Evolutionary conservation across 1,139 yeast genomes (phyloP).

Genomic region (Komagataea norvegica): DNA sequence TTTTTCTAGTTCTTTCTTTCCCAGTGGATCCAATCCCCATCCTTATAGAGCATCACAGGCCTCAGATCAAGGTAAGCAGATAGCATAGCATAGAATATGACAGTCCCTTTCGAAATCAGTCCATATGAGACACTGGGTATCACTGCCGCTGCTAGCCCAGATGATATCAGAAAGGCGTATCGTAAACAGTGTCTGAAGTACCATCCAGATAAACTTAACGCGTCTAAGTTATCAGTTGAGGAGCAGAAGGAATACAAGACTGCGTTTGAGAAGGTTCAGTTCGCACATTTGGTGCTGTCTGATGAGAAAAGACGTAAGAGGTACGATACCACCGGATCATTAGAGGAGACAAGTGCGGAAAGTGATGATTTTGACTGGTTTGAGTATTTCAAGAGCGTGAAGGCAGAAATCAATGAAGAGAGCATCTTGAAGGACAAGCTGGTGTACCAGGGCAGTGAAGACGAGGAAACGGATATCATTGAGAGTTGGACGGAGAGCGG

Average conservation of each 20-base stretch:
- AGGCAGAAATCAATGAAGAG: slow-evolving; percentile 62
- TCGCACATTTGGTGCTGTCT: slow-evolving; percentile 66
- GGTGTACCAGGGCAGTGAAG: slow-evolving; percentile 60
- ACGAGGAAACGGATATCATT: slow-evolving; percentile 63
- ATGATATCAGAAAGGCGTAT: slow-evolving; percentile 66
- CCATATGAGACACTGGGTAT: slow-evolving; percentile 61
- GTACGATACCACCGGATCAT: slow-evolving; percentile 66
- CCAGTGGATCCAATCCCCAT: too few species aligned
- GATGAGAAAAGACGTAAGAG: slow-evolving; percentile 52
- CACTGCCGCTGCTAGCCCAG: slow-evolving; percentile 37
- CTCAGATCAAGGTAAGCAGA: too few species aligned
- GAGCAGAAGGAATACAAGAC: slow-evolving; percentile 35
- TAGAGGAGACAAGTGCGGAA: slow-evolving; percentile 43
- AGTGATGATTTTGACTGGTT: slow-evolving; percentile 50
- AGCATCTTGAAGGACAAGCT: slow-evolving; percentile 66
- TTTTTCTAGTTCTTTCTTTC: too few species aligned
- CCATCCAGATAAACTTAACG: slow-evolving; percentile 75
- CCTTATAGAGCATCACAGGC: too few species aligned
- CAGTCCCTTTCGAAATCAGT: slow-evolving; percentile 39
- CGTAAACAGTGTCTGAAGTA: slow-evolving; percentile 61
- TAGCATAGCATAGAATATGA: too few species aligned
- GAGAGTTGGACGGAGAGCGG: slow-evolving; percentile 53
- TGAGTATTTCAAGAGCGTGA: slow-evolving; percentile 55
- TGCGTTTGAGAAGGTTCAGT: slow-evolving; percentile 66
- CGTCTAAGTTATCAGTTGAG: slow-evolving; percentile 29